Percentiles rank a stretch among this genome's conserved stretches.
Conservation (phyloP, 225 moss, liverwort and hornwort genomes). For the Straminergon stramineum region DNA sequence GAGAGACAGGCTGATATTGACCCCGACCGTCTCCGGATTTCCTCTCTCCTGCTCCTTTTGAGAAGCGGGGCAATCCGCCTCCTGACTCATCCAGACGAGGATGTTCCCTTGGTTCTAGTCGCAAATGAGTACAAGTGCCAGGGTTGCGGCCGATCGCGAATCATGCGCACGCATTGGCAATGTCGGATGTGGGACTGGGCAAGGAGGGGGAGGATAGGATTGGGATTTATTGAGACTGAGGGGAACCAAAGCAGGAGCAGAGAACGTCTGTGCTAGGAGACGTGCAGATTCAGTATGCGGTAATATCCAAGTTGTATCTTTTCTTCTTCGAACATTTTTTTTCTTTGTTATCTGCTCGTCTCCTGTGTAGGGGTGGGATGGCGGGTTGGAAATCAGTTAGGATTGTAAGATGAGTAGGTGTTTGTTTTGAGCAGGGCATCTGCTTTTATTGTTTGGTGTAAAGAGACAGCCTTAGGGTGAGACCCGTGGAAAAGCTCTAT, state of each 20-base stretch:
- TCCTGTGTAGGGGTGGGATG: slow-evolving; percentile 5
- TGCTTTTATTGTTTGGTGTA: slow-evolving; percentile 96
- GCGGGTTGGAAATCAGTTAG: slow-evolving; percentile 3
- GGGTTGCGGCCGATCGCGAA: neutral
- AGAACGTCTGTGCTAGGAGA: slow-evolving; percentile 44
- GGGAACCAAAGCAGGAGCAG: slow-evolving; percentile 38
- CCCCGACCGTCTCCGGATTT: slow-evolving; percentile 30
- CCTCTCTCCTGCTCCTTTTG: slow-evolving; percentile 44
- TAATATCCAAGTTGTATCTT: slow-evolving; percentile 43
- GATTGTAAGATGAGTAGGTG: slow-evolving; percentile 85
- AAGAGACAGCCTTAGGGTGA: slow-evolving; percentile 38
- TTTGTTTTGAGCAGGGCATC: slow-evolving; percentile 76
- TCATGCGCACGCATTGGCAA: slow-evolving; percentile 18
- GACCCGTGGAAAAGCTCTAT: slow-evolving; percentile 10
- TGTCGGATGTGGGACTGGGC: slow-evolving; percentile 48
- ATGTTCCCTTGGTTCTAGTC: slow-evolving; percentile 56
- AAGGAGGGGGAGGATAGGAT: slow-evolving; percentile 42
- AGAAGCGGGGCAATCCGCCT: slow-evolving; percentile 12
- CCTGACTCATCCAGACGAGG: slow-evolving; percentile 34
- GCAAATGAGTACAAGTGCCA: slow-evolving; percentile 14
- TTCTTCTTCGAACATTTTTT: slow-evolving; percentile 15
- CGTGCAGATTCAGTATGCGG: slow-evolving; percentile 35
- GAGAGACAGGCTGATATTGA: slow-evolving; percentile 37
- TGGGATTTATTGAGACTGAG: slow-evolving; percentile 44
- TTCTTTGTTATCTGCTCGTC: slow-evolving; percentile 9